phyloP scores from a whole-genome alignment of 2,329 filamentous ascomycete genomes.

The Geosmithia flava region DNA sequence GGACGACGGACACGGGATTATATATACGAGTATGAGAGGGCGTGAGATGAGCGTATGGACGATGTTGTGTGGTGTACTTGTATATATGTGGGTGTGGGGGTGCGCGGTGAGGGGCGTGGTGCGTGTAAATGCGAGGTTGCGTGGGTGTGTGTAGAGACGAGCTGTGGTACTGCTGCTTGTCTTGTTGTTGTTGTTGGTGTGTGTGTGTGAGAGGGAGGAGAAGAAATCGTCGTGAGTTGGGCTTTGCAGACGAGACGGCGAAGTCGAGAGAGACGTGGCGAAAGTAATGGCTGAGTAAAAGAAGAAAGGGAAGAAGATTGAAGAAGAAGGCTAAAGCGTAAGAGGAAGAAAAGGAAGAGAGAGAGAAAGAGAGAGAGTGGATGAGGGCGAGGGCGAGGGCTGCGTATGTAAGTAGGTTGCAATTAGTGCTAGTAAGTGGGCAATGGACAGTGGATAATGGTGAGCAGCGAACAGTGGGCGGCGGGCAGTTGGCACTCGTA shows the following conservation, averaged over 20 bases:
- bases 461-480: background rate
- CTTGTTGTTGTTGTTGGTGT: too few species aligned
- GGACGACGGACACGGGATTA: background rate
- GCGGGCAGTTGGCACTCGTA: background rate
- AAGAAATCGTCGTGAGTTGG: background rate
- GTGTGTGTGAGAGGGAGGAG: background rate
- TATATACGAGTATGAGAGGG: background rate
- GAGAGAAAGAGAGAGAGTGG: conserved; percentile 4
- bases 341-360: conserved; percentile 1
- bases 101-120: background rate
- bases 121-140: background rate
- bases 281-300: background rate
- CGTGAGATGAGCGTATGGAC: background rate
- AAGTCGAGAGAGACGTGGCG: too few species aligned
- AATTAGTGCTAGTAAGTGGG: background rate
- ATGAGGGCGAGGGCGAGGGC: conserved; percentile 6
- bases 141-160: background rate
- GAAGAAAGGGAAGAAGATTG: background rate
- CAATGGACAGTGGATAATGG: background rate
- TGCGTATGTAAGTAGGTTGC: background rate
- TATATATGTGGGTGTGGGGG: background rate
- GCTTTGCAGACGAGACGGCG: too few species aligned
- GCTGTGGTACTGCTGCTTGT: background rate
- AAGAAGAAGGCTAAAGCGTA: background rate
- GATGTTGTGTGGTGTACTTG: background rate